Conservation (phyloP, 1,284 basidiomycete species). For the Earliella scabrosa region DNA sequence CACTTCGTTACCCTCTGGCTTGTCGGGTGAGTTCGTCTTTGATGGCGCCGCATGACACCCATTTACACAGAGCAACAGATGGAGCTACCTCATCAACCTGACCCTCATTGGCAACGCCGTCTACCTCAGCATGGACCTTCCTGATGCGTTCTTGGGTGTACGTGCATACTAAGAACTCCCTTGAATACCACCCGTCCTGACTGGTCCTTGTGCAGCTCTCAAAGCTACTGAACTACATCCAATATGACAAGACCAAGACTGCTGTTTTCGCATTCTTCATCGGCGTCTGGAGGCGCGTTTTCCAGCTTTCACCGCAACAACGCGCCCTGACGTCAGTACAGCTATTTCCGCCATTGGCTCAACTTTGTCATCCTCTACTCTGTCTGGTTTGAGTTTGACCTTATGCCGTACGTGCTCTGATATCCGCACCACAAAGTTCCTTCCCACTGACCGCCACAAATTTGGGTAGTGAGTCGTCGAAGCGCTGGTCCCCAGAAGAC, state of each 20-base stretch:
- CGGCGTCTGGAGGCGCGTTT: conserved; percentile 79
- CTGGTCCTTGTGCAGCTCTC: neutral
- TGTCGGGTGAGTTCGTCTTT: conserved; percentile 61
- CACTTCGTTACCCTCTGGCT: conserved; percentile 97
- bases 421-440: neutral
- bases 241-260: conserved; percentile 66
- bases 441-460: neutral
- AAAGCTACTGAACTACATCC: conserved; percentile 89
- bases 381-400: conserved; percentile 82
- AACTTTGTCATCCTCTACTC: conserved; percentile 90
- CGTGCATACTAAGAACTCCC: conserved; percentile 32
- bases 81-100: conserved; percentile 86
- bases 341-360: conserved; percentile 95
- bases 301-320: neutral
- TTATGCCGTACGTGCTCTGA: conserved; percentile 70
- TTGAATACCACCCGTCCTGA: neutral
- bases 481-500: conserved; percentile 62
- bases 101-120: conserved; percentile 93
- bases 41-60: neutral
- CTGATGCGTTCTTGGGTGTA: conserved; percentile 88
- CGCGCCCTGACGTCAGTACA: no score
- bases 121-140: conserved; percentile 97
- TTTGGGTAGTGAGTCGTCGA: conserved; percentile 52
- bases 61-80: conserved; percentile 48
- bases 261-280: conserved; percentile 75